Evolutionary conservation across 768 basidiomycete genomes (phyloP).

Genomic region (Kwoniella sp.): DNA sequence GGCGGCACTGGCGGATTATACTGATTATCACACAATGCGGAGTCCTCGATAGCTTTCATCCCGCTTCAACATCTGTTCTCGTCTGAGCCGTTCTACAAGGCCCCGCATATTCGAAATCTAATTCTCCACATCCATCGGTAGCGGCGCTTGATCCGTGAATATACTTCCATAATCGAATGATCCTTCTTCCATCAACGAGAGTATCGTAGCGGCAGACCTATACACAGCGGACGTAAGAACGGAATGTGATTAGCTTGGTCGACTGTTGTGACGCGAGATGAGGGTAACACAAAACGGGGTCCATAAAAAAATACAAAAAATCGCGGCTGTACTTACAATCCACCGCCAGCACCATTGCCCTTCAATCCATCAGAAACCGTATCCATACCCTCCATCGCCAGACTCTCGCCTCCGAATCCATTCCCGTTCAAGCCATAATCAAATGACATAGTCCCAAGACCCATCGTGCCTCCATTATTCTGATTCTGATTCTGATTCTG

Average conservation of each 20-base stretch:
- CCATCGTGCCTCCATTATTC: background rate
- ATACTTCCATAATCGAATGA: slow-evolving; percentile 52
- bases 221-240: too few species aligned
- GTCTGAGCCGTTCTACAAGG: too few species aligned
- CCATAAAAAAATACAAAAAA: too few species aligned
- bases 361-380: slow-evolving; percentile 44
- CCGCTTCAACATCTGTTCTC: too few species aligned
- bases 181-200: slow-evolving; percentile 53
- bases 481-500: slow-evolving; percentile 7
- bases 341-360: slow-evolving; percentile 30
- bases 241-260: too few species aligned
- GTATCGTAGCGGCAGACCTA: slow-evolving; percentile 54
- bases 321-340: slow-evolving; percentile 46
- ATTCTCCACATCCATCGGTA: slow-evolving; percentile 26
- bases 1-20: too few species aligned
- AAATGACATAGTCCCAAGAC: slow-evolving; percentile 8
- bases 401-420: slow-evolving; percentile 42
- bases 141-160: slow-evolving; percentile 49
- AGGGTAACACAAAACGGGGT: too few species aligned
- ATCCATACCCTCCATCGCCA: slow-evolving; percentile 47
- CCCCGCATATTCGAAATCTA: too few species aligned
- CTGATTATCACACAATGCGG: too few species aligned
- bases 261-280: too few species aligned
- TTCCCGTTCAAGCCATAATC: slow-evolving; percentile 30
- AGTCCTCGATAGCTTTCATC: too few species aligned